Base-by-base conservation (phyloP, 169 alveolate species). In the Toxoplasma gondii region DNA sequence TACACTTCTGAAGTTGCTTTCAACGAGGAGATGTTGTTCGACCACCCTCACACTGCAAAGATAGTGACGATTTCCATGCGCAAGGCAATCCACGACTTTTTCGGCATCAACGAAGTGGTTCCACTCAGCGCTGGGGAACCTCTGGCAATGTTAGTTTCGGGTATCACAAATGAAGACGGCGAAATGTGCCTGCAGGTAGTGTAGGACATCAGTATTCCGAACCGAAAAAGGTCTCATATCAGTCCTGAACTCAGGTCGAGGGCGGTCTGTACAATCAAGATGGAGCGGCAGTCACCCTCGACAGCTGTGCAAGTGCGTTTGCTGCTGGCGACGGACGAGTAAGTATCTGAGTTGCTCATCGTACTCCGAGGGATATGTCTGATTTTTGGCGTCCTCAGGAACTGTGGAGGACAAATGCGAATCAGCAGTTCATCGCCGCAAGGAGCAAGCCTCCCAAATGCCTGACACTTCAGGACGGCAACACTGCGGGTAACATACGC, bases 81-180 rank as follows among this genome's bases (percentile, higher is more conserved):
- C 86, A 96, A 97, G 88, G 92, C 97, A 34, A 92, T 97, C 58
- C 97, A 97, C 94, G 97, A 97, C 88, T 98, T 96, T 94, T 97
- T 98, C 94, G 99, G 99, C 58, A 98, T 98, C 91, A 96, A 97
- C 92, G 97, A 88, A 31, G 96, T 98, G 38, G 97, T 96, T 93
- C 96, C 98, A 29, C 96, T 97, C 78, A 99, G 98, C n/a, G 97
- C 97, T 31, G 99, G 99, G 1, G 95, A 97, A 90, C 99, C 98
- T n/a, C 92, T 96, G 90, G 96, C 98, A 70, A 96, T 97, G 96
- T 88, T 98, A 7, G 95, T 97, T 53, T 94, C 98, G 44, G 99
- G 99, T 43, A 98, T 98, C 45, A 97, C 99, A 34, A 95, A 96
- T 91, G 95, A 96, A 49, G 96, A 87, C 53, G 98, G 98, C n/a